Evolutionary conservation across 2,329 filamentous ascomycete genomes (phyloP), one percentile per base, ranked within the genome.

Genomic region (Monosporascus sp.): DNA sequence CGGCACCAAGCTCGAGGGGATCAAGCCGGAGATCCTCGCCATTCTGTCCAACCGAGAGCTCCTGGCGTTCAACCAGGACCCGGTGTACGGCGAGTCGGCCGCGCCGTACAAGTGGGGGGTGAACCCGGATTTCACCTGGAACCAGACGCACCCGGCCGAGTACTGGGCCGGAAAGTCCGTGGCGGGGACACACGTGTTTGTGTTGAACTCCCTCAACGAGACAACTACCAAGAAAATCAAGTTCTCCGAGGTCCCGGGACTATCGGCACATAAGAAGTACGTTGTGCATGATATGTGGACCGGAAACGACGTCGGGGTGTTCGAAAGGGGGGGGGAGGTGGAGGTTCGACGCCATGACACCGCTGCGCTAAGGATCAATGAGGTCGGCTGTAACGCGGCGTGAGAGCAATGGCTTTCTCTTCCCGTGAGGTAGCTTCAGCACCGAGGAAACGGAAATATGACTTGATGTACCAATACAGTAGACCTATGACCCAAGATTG

Each of bases 101-200:
- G 67, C 63, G 59, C 78, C 77, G 0, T 76, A 73, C 61, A 73
- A 73, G 52, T 77, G 74, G 75, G 79, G 78, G 1, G 66, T 71
- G 3, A 80, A 81, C 56, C 66, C 71, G 0, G 73, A 80, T 58
- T 75, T 72, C 61, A 78, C 77, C 0, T 81, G 73, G 63, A 77
- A 83, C 57, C 59, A 64, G 17, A 72, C 70, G 0, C 66, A 74
- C 52, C 78, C 77, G 4, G 76, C 78, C 2, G 73, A 79, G 64
- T 80, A 73, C 64, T 81, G 76, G 76, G 68, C 72, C 1, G 77
- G 78, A 0, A 64, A 63, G 24, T 75, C 71, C 3, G 64, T 63
- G 7, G 60, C 69, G 19, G 77, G 77, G 1, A 72, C 71, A n/a
- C 68, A 79, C 40, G 71, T 79, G 17, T 68, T 80, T 31, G 65